These are phyloP conservation scores for Trichoderma aggressivum DNA, from an alignment of 2,329 filamentous ascomycete species.

Conservation along the genomic window DNA sequence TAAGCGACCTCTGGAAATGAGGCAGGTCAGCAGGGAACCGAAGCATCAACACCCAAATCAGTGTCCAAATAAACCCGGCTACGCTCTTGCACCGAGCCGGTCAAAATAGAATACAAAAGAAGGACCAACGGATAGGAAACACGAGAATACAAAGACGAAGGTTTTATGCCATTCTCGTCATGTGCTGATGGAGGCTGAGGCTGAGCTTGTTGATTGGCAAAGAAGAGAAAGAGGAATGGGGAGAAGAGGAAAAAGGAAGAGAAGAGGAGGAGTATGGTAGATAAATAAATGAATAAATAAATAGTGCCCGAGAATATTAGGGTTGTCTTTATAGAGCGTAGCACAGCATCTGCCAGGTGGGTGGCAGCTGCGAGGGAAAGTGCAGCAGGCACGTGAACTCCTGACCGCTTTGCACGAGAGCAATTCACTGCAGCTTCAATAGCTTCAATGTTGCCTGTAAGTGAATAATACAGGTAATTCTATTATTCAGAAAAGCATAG, in stretches of 20 bases:
- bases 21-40: not conserved
- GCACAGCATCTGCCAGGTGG: not conserved
- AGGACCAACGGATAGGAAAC: too few species aligned
- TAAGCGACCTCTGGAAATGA: not conserved
- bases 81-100: not conserved
- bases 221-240: not conserved
- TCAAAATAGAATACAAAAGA: not conserved
- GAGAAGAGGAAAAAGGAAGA: not conserved
- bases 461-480: not conserved
- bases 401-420: not conserved
- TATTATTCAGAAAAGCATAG: too few species aligned
- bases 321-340: not conserved
- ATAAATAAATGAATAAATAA: not conserved
- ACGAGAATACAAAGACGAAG: not conserved
- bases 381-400: slow-evolving; percentile 3
- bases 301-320: not conserved
- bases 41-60: not conserved
- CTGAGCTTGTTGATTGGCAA: not conserved
- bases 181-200: not conserved
- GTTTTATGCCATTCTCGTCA: not conserved
- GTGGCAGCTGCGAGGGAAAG: slow-evolving; percentile 3
- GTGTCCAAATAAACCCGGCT: not conserved
- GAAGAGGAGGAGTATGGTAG: not conserved
- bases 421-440: slow-evolving; percentile 1
- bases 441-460: not conserved